A percentile compares a stretch with the other conserved stretches of the same genome.
phyloP scores from a whole-genome alignment of 192 early-diverging fungal species.

The Umbelopsis vinacea region DNA sequence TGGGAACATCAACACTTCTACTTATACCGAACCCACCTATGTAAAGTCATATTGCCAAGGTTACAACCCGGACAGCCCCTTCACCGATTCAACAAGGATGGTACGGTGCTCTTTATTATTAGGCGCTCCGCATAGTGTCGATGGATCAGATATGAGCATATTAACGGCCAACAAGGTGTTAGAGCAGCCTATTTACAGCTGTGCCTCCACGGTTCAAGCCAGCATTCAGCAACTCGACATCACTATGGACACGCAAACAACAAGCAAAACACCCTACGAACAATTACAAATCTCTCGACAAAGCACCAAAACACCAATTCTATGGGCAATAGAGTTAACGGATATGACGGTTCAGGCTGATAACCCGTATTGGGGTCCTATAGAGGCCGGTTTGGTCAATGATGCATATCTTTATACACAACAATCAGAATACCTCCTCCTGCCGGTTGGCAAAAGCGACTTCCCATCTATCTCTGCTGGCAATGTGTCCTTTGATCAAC shows the following conservation, averaged over 20 bases:
- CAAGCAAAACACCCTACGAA: too few species aligned
- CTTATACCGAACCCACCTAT: background rate
- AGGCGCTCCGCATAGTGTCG: background rate
- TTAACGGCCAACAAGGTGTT: background rate
- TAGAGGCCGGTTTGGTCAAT: background rate
- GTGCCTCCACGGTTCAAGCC: background rate
- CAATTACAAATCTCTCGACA: constrained; percentile 6
- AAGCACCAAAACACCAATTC: background rate
- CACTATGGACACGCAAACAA: background rate
- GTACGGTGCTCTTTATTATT: background rate
- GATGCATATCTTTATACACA: background rate
- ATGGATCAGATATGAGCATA: background rate
- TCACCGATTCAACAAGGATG: background rate
- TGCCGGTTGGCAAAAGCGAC: background rate
- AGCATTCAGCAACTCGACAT: background rate
- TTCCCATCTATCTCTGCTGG: background rate
- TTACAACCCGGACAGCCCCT: background rate
- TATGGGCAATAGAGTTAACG: constrained; percentile 1
- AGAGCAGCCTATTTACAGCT: constrained; percentile 1
- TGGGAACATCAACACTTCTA: background rate
- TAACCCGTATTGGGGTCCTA: background rate
- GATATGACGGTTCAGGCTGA: background rate
- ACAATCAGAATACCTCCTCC: background rate
- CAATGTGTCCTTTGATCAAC: background rate
- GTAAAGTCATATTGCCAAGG: background rate